Conservation (phyloP, 208 protist species). For the Crithidia brevicula region DNA sequence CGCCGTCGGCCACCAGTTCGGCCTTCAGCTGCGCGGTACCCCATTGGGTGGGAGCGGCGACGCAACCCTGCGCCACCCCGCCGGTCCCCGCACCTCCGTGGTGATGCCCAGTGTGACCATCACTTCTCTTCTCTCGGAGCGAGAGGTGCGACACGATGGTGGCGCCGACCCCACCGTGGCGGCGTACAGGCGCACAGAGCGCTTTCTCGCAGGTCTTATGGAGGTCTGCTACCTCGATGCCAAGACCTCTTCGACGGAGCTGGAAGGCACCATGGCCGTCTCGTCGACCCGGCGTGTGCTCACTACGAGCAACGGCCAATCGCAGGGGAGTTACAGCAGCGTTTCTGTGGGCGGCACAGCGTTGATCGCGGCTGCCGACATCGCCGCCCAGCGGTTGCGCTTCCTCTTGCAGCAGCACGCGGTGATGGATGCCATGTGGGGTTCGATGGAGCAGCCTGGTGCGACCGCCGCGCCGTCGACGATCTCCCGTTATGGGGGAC, state of each 20-base stretch:
- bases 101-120: conserved; percentile 15
- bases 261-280: conserved; percentile 66
- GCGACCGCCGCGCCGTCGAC: not conserved
- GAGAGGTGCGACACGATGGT: not conserved
- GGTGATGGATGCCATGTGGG: conserved; percentile 36
- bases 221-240: conserved; percentile 50
- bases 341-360: conserved; percentile 1
- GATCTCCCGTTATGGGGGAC: not conserved
- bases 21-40: conserved; percentile 40
- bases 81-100: conserved; percentile 19
- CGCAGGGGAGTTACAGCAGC: not conserved
- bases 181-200: conserved; percentile 40
- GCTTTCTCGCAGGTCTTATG: conserved; percentile 55
- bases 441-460: conserved; percentile 1
- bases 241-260: conserved; percentile 60
- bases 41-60: conserved; percentile 35
- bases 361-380: conserved; percentile 24
- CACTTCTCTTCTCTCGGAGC: not conserved
- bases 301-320: conserved; percentile 10
- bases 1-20: conserved; percentile 80
- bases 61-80: conserved; percentile 33
- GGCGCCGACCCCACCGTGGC: conserved; percentile 28
- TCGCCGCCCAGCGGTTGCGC: conserved; percentile 25
- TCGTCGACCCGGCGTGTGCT: conserved; percentile 61
- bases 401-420: conserved; percentile 14